Conservation (phyloP, 768 basidiomycete species). For the Butyriboletus loyo region DNA sequence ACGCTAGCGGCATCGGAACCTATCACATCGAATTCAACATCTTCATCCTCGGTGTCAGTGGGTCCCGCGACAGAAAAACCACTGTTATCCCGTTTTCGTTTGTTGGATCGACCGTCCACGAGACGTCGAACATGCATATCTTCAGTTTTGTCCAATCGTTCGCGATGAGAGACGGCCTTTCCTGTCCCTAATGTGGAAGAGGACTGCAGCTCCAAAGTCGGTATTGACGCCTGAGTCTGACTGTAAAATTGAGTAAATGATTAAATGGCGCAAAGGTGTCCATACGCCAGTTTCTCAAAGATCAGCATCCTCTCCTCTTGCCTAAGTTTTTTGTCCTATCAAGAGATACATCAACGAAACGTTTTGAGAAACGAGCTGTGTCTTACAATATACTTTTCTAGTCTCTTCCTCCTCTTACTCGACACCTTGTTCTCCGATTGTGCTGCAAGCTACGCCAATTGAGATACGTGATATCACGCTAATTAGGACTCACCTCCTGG, state of each 20-base stretch:
- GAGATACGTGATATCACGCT: neutral
- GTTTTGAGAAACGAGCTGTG: neutral
- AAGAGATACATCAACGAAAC: neutral
- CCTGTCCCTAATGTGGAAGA: constrained; percentile 85
- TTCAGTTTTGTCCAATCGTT: constrained; percentile 56
- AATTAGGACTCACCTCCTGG: constrained; percentile 49
- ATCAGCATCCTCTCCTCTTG: constrained; percentile 79
- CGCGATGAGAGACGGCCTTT: constrained; percentile 55
- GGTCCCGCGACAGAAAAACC: constrained; percentile 5
- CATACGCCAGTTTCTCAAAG: constrained; percentile 78
- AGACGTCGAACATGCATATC: constrained; percentile 55
- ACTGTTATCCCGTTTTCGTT: constrained; percentile 47
- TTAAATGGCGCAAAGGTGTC: constrained; percentile 17
- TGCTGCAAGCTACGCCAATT: constrained; percentile 26
- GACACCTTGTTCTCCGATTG: constrained; percentile 72
- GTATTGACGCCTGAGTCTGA: constrained; percentile 70
- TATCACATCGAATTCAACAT: constrained; percentile 32
- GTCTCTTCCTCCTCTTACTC: constrained; percentile 79
- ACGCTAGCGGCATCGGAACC: constrained; percentile 18
- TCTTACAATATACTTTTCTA: constrained; percentile 90
- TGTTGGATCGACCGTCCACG: constrained; percentile 46
- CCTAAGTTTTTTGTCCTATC: constrained; percentile 86
- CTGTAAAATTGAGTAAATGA: constrained; percentile 39
- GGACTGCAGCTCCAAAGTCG: constrained; percentile 62
- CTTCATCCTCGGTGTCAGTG: constrained; percentile 33